phyloP scores from a whole-genome alignment of 2,329 filamentous ascomycete genomes.

The Venturiaceae sp. region DNA sequence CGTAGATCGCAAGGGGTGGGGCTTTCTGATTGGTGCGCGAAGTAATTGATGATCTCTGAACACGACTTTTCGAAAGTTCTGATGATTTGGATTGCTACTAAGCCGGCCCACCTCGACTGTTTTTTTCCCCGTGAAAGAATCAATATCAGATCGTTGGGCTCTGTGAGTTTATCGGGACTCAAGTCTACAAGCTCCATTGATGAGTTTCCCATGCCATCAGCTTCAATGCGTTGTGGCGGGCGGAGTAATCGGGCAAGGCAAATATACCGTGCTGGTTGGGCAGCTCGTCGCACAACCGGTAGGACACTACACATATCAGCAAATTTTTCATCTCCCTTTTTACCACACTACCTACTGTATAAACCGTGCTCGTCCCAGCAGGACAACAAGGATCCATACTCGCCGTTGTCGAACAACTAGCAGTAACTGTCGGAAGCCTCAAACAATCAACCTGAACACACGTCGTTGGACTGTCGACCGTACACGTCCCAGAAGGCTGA shows the following conservation, averaged over 20 bases:
- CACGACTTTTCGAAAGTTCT: too few species aligned
- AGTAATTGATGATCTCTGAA: too few species aligned
- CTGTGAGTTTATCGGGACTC: too few species aligned
- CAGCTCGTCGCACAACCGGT: not conserved
- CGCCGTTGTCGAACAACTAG: not conserved
- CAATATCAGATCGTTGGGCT: too few species aligned
- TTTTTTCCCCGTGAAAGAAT: too few species aligned
- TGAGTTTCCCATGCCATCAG: not conserved
- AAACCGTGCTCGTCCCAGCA: not conserved
- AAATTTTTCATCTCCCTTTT: not conserved
- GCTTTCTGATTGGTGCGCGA: too few species aligned
- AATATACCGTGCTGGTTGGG: not conserved
- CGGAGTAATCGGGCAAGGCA: not conserved
- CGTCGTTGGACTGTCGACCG: not conserved
- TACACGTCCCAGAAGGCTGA: not conserved
- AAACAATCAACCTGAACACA: not conserved
- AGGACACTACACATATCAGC: not conserved
- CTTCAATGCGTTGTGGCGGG: not conserved
- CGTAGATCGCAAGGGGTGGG: too few species aligned
- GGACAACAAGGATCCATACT: not conserved
- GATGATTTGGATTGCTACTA: too few species aligned
- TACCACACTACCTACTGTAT: not conserved
- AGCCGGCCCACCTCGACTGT: too few species aligned
- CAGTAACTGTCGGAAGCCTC: not conserved
- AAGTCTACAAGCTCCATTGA: too few species aligned